A percentile compares a stretch with the other conserved stretches of the same genome.
These are phyloP conservation scores for Phytophthora niederhauseri DNA, from an alignment of 352 stramenopile species.

Conservation along the genomic window DNA sequence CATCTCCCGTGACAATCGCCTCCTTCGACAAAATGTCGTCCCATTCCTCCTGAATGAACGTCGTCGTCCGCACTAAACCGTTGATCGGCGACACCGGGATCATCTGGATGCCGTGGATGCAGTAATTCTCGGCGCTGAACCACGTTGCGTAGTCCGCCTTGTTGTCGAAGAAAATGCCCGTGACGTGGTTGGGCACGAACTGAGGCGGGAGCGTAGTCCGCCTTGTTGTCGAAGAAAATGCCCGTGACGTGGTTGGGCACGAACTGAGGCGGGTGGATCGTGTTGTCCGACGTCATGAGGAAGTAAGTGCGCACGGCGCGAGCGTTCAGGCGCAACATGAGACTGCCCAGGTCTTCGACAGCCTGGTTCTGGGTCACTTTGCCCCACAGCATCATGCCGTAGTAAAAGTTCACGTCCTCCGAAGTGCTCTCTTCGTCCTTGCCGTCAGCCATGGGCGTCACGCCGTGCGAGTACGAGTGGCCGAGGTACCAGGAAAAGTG, in stretches of 20 bases:
- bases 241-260: constrained; percentile 79
- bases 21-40: constrained; percentile 79
- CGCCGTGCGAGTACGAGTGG: constrained; percentile 79
- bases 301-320: constrained; percentile 76
- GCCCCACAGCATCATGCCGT: constrained; percentile 83
- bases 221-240: constrained; percentile 86
- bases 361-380: constrained; percentile 60
- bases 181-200: constrained; percentile 81
- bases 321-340: constrained; percentile 79
- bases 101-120: constrained; percentile 87
- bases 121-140: constrained; percentile 82
- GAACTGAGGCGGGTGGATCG: constrained; percentile 67
- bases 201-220: too few species aligned
- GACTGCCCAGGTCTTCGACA: constrained; percentile 70
- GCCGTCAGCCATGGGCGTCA: constrained; percentile 66
- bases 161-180: constrained; percentile 81
- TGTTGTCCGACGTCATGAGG: constrained; percentile 73
- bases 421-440: constrained; percentile 83
- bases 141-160: constrained; percentile 80
- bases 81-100: constrained; percentile 79
- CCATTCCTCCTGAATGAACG: constrained; percentile 80
- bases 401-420: constrained; percentile 84
- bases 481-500: constrained; percentile 82
- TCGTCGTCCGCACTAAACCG: constrained; percentile 60
- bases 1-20: constrained; percentile 49